phyloP scores from a whole-genome alignment of 106 monocot species.

The Triglochin maritima region DNA sequence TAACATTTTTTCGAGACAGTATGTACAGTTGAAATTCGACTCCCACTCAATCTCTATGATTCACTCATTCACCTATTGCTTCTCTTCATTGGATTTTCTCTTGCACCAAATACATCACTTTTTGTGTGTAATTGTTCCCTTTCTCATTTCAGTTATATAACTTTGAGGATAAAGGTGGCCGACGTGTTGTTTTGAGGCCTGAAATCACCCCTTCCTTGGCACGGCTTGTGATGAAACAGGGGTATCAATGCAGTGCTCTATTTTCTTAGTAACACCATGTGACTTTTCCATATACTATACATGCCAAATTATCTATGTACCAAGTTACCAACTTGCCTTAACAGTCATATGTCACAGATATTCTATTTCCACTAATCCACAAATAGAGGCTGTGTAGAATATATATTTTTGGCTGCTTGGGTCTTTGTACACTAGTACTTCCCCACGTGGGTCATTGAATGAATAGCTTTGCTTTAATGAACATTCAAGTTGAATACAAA shows the following conservation, averaged over 20 bases:
- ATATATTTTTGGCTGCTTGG: too few relatives aligned
- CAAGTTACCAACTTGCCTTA: not conserved
- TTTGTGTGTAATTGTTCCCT: not conserved
- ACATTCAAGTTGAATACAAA: too few relatives aligned
- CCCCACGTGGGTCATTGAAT: not conserved
- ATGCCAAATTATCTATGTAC: not conserved
- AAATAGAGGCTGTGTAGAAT: too few relatives aligned
- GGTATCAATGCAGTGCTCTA: slow-evolving; percentile 29
- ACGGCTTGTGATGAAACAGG: slow-evolving; percentile 92
- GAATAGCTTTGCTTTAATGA: not conserved
- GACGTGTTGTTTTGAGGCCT: slow-evolving; percentile 94
- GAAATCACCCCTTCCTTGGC: slow-evolving; percentile 98
- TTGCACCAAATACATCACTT: not conserved
- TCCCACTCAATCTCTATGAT: not conserved
- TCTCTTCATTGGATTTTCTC: not conserved
- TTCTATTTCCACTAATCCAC: too few relatives aligned
- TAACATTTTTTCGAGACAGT: too few relatives aligned
- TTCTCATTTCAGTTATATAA: slow-evolving; percentile 59
- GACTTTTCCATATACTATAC: too few relatives aligned
- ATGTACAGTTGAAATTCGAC: too few relatives aligned
- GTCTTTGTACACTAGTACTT: too few relatives aligned
- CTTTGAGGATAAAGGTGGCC: slow-evolving; percentile 98
- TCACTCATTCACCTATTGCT: too few relatives aligned
- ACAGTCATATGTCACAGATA: too few relatives aligned
- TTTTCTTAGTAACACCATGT: not conserved